These are phyloP conservation scores for Jatropha multifida DNA, from an alignment of 441 rosid genomes.

Conservation along the genomic window DNA sequence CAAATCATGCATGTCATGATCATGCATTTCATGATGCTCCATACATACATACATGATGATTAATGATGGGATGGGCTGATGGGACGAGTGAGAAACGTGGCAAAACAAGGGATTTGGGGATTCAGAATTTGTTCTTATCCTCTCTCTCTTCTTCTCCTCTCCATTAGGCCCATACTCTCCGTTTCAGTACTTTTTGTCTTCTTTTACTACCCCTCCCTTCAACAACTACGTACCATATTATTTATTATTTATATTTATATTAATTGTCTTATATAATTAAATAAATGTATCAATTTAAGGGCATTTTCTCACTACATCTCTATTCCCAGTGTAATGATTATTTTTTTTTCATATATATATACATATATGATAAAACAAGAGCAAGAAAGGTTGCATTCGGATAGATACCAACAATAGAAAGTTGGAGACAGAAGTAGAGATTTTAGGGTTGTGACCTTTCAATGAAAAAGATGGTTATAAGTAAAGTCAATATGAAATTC, in stretches of 20 bases:
- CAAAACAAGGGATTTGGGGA: not conserved
- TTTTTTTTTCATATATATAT: no score
- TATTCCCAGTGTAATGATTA: no score
- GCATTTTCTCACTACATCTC: no score
- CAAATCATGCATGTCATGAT: not conserved
- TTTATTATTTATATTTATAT: no score
- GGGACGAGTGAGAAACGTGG: constrained; percentile 25
- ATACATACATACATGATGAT: not conserved
- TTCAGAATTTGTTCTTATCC: constrained; percentile 35
- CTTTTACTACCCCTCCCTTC: not conserved
- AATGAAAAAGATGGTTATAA: not conserved
- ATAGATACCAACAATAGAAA: no score
- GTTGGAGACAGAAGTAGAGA: not conserved
- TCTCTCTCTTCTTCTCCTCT: not conserved
- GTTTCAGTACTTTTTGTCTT: constrained; percentile 35
- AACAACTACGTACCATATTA: not conserved
- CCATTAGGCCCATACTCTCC: constrained; percentile 29
- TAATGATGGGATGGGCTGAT: constrained; percentile 18
- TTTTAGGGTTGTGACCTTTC: not conserved
- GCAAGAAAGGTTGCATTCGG: no score
- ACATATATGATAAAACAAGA: no score
- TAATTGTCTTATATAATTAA: no score
- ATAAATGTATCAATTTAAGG: no score
- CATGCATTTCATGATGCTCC: no score
- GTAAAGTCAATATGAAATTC: not conserved